These are phyloP conservation scores for Globisporangium spiculum DNA, from an alignment of 352 stramenopile genomes.

Conservation along the genomic window DNA sequence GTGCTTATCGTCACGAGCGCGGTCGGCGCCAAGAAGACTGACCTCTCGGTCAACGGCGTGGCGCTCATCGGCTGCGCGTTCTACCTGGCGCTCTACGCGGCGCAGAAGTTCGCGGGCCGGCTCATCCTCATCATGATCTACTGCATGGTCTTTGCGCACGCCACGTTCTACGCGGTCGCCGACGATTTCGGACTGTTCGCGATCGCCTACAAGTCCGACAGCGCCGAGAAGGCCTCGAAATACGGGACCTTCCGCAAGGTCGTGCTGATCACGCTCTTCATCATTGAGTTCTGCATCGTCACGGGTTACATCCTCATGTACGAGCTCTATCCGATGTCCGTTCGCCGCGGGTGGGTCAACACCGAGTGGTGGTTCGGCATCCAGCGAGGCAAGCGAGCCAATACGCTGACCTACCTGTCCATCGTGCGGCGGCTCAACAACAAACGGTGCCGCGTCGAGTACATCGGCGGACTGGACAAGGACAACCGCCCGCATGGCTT, in stretches of 20 bases:
- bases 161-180: slow-evolving; percentile 25
- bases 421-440: slow-evolving; percentile 9
- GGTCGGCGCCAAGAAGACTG: slow-evolving; percentile 17
- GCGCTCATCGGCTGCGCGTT: slow-evolving; percentile 20
- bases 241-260: slow-evolving; percentile 14
- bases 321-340: slow-evolving; percentile 37
- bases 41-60: slow-evolving; percentile 21
- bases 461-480: slow-evolving; percentile 39
- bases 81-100: slow-evolving; percentile 21
- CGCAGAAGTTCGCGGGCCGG: slow-evolving; percentile 10
- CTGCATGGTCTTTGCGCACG: slow-evolving; percentile 23
- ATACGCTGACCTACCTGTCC: slow-evolving; percentile 31
- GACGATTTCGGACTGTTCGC: slow-evolving; percentile 27
- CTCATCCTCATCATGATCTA: slow-evolving; percentile 25
- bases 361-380: slow-evolving; percentile 34
- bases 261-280: slow-evolving; percentile 24
- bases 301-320: slow-evolving; percentile 34
- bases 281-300: slow-evolving; percentile 32
- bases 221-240: not conserved
- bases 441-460: slow-evolving; percentile 31
- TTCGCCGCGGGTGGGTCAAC: slow-evolving; percentile 36
- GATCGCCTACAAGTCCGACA: slow-evolving; percentile 8
- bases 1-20: slow-evolving; percentile 23
- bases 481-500: slow-evolving; percentile 41
- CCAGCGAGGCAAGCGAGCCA: slow-evolving; percentile 23